A percentile compares a stretch with the other conserved stretches of the same genome.
phyloP scores from a whole-genome alignment of 306 rosid species.

The Ochetophila trinervis region DNA sequence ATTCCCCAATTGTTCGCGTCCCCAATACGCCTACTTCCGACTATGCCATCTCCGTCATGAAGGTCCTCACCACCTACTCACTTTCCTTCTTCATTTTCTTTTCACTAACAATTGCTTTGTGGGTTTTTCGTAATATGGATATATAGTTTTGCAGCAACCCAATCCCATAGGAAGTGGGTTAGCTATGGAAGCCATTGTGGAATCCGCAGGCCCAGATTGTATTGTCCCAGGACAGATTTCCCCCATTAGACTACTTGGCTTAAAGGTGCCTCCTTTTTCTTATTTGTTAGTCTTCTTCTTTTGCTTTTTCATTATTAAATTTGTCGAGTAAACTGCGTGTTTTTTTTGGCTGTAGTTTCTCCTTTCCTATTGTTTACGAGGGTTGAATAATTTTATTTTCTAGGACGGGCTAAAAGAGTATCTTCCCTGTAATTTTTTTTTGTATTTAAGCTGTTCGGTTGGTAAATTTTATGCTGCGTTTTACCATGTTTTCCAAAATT shows the following conservation, averaged over 20 bases:
- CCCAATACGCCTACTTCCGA: constrained; percentile 52
- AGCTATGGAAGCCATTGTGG: constrained; percentile 73
- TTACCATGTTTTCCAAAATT: background rate
- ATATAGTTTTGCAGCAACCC: constrained; percentile 43
- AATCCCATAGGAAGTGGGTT: constrained; percentile 78
- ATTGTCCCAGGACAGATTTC: constrained; percentile 71
- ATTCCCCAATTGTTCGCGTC: constrained; percentile 67
- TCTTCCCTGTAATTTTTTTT: too few species aligned
- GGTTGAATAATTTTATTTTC: too few species aligned
- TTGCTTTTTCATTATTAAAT: background rate
- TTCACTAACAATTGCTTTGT: background rate
- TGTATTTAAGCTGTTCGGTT: too few species aligned
- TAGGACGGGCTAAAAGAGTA: too few species aligned
- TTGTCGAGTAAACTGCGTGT: background rate
- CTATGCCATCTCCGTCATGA: constrained; percentile 71
- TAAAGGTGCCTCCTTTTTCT: constrained; percentile 50
- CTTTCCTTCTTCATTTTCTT: background rate
- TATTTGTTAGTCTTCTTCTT: background rate
- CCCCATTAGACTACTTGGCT: constrained; percentile 73
- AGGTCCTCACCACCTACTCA: constrained; percentile 37
- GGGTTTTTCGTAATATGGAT: constrained; percentile 2
- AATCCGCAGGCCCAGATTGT: constrained; percentile 95
- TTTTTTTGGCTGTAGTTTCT: too few species aligned
- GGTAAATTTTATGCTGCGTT: too few species aligned
- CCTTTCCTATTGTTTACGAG: too few species aligned